Evolutionary conservation across 352 stramenopile species (phyloP).

Genomic region (Globisporangium emineosum): DNA sequence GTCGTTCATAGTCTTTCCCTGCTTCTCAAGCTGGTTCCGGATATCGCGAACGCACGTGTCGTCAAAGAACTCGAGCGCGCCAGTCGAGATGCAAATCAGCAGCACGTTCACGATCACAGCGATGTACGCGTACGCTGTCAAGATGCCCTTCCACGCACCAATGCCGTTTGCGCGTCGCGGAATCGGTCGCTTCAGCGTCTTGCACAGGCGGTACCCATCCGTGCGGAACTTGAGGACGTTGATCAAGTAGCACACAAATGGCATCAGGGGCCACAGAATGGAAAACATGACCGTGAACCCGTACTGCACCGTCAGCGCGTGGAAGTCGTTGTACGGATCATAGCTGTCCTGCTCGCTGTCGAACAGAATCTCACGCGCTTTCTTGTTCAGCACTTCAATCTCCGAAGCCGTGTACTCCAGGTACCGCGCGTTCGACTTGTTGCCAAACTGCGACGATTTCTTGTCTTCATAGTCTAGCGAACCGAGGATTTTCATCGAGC

Average conservation of each 20-base stretch:
- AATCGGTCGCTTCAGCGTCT: conserved; percentile 70
- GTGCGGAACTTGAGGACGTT: conserved; percentile 68
- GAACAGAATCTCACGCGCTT: conserved; percentile 66
- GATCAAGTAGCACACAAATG: conserved; percentile 66
- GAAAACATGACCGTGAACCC: conserved; percentile 83
- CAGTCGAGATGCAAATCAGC: conserved; percentile 71
- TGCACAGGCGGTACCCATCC: conserved; percentile 64
- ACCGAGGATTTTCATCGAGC: conserved; percentile 80
- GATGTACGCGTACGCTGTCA: conserved; percentile 58
- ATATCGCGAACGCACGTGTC: conserved; percentile 55
- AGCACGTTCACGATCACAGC: conserved; percentile 70
- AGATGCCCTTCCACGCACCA: conserved; percentile 60
- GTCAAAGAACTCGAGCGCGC: conserved; percentile 67
- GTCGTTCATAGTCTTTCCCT: conserved; percentile 61
- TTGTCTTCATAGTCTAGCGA: conserved; percentile 77
- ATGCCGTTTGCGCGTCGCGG: conserved; percentile 71
- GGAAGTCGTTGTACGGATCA: conserved; percentile 77
- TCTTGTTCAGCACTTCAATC: conserved; percentile 66
- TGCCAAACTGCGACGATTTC: conserved; percentile 67
- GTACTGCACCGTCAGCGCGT: conserved; percentile 66
- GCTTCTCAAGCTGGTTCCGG: conserved; percentile 47
- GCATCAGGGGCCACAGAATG: conserved; percentile 77
- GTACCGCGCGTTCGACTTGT: conserved; percentile 64
- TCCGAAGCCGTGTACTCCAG: conserved; percentile 56
- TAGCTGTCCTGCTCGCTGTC: conserved; percentile 72